Percentiles rank a stretch among this genome's conserved stretches.
Evolutionary conservation across 2,329 filamentous ascomycete genomes (phyloP).

Genomic region (Fusarium chuoi): DNA sequence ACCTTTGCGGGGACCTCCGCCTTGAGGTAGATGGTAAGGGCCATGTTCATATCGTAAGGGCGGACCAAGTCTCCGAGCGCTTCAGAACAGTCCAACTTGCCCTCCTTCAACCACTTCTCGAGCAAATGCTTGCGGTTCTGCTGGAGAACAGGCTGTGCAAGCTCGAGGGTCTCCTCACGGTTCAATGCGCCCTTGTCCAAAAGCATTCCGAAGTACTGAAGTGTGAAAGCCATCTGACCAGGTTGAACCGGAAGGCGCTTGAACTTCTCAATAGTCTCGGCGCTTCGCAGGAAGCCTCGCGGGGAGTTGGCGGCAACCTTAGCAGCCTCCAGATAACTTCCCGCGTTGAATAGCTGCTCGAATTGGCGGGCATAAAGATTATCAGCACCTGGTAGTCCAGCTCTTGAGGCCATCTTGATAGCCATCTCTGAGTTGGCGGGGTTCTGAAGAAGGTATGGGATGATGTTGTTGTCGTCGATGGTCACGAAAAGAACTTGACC

Average conservation of each 20-base stretch:
- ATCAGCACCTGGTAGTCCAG: slow-evolving; percentile 92
- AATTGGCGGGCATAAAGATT: slow-evolving; percentile 94
- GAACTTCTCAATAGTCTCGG: slow-evolving; percentile 95
- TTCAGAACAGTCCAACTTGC: slow-evolving; percentile 95
- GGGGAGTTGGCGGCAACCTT: slow-evolving; percentile 98
- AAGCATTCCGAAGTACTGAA: slow-evolving; percentile 98
- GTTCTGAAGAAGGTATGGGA: slow-evolving; percentile 96
- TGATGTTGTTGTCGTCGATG: slow-evolving; percentile 89
- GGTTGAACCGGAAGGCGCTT: slow-evolving; percentile 84
- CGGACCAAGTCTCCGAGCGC: slow-evolving; percentile 95
- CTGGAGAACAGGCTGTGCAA: slow-evolving; percentile 89
- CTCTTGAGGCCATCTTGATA: slow-evolving; percentile 94
- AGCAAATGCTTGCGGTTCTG: slow-evolving; percentile 96
- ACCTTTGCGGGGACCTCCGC: slow-evolving; percentile 94
- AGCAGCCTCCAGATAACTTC: slow-evolving; percentile 87
- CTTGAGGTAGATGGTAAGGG: slow-evolving; percentile 88
- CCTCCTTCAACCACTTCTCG: slow-evolving; percentile 97
- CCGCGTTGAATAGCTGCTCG: slow-evolving; percentile 82
- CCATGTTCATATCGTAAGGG: slow-evolving; percentile 87
- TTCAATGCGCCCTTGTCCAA: slow-evolving; percentile 95
- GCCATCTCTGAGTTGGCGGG: slow-evolving; percentile 93
- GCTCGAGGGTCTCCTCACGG: slow-evolving; percentile 91
- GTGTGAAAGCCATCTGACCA: slow-evolving; percentile 90
- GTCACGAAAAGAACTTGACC: slow-evolving; percentile 95
- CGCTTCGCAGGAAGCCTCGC: slow-evolving; percentile 91